Conservation (phyloP, 2,329 filamentous ascomycete genomes). For the Clonostachys sp. region DNA sequence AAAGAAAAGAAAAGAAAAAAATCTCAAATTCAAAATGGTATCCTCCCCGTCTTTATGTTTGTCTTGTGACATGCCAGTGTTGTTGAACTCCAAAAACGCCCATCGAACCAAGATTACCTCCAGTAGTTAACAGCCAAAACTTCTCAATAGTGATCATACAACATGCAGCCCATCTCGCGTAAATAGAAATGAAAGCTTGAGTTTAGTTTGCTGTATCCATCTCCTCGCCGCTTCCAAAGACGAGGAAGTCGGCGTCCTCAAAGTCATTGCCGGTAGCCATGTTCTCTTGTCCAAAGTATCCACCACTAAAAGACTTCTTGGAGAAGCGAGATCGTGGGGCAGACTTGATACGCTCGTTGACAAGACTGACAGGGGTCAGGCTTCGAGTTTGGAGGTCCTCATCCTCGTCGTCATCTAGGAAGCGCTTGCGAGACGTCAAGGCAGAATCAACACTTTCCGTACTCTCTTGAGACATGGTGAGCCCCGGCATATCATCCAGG, state of each 20-base stretch:
- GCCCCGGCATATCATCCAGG: conserved; percentile 35
- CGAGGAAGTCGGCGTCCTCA: conserved; percentile 64
- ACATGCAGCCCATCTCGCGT: background rate
- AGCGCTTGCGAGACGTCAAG: conserved; percentile 38
- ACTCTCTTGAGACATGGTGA: conserved; percentile 54
- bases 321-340: conserved; percentile 30
- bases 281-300: conserved; percentile 39
- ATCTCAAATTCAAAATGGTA: too few relatives aligned
- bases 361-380: conserved; percentile 26
- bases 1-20: too few relatives aligned
- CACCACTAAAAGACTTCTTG: conserved; percentile 8
- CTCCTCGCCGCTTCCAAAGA: conserved; percentile 34
- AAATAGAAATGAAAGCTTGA: conserved; percentile 5
- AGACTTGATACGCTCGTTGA: conserved; percentile 41
- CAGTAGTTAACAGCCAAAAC: background rate
- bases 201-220: conserved; percentile 23
- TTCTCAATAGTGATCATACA: conserved; percentile 2
- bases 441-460: conserved; percentile 25
- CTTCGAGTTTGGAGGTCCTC: conserved; percentile 24
- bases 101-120: too few relatives aligned
- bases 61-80: too few relatives aligned
- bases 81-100: too few relatives aligned
- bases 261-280: conserved; percentile 50
- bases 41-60: too few relatives aligned
- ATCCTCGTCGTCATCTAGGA: conserved; percentile 38